Evolutionary conservation across 192 early-diverging fungal species (phyloP), one percentile per base, ranked within the genome.

Genomic region (Tieghemiomyces parasiticus): DNA sequence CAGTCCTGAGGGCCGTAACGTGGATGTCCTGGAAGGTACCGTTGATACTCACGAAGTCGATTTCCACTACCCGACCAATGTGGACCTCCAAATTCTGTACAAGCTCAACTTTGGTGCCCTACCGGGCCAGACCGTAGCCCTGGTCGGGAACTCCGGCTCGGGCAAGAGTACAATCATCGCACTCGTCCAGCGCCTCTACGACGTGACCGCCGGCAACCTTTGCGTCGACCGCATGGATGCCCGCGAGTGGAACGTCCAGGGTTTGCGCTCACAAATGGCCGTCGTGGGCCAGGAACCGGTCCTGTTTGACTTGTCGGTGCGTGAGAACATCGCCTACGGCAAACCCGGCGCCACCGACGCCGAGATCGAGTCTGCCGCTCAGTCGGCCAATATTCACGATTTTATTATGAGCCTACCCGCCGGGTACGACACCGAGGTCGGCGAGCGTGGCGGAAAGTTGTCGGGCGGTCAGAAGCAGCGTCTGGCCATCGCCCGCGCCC

Each of bases 271-370:
- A 25, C 76, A 78, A 60, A 70, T 93, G 74, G 85, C 89, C 20
- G 69, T 97, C 24, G 93, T 97, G 13, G 84, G 85, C 29, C 93
- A 97, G 67, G 92, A 95, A 72, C 93, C 93, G 2, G 80, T 88
- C 38, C 67, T 97, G 45, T 93, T 95, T 64, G 88, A 92, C 73
- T 72, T 89, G 67, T 76, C 82, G 30, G 86, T 97, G 61, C 77
- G 75, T 29, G 91, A 95, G 20, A 97, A 97, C 78, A 92, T 97
- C 53, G 74, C 72, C 8, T 94, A 88, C 65, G 85, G 82, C 32
- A 63, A 73, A 0, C 74, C 78, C 16, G 64, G 54, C 14, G 71
- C 72, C 0, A 69, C 84, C 6, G 66, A 78, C 49, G 65, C 67
- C 33, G 75, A 85, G 56, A 74, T 89, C 24, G 77, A 79, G 64